A percentile compares a stretch with the other conserved stretches of the same genome.
Evolutionary conservation across 352 stramenopile species (phyloP).

Genomic region (Phytophthora sp.): DNA sequence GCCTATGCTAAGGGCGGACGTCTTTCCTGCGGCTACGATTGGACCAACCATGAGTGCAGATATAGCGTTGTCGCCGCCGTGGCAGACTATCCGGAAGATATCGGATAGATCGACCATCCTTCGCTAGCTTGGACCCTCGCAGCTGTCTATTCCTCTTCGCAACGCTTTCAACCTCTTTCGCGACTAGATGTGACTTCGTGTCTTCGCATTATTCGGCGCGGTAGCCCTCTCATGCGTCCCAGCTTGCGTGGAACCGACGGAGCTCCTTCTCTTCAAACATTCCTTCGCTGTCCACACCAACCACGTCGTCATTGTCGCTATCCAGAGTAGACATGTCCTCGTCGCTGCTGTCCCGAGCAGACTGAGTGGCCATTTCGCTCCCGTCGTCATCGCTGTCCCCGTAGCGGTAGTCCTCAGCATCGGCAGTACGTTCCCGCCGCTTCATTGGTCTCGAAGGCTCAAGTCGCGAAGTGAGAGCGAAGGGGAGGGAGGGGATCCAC

Average conservation of each 20-base stretch:
- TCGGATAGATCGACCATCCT: neutral
- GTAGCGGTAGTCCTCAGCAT: too few species aligned
- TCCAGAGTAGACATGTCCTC: too few species aligned
- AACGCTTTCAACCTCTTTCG: neutral
- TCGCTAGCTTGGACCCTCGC: neutral
- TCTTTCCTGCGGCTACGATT: neutral
- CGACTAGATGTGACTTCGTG: neutral
- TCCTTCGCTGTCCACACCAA: neutral
- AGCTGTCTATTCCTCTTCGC: neutral
- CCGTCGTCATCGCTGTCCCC: too few species aligned
- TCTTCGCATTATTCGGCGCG: neutral
- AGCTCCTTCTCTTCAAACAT: neutral
- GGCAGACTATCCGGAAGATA: neutral
- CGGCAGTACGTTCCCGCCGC: too few species aligned
- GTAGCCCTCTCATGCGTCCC: neutral
- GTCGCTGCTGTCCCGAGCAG: too few species aligned
- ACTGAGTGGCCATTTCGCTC: too few species aligned
- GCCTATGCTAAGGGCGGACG: neutral
- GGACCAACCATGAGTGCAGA: slow-evolving; percentile 2
- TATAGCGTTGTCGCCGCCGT: slow-evolving; percentile 1
- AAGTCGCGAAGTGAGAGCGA: too few species aligned
- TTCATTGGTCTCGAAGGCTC: too few species aligned
- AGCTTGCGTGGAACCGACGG: neutral
- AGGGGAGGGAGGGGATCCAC: too few species aligned
- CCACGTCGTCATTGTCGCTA: neutral